A percentile compares a stretch with the other conserved stretches of the same genome.
Conservation (phyloP, 2,329 filamentous ascomycete genomes). For the Incumbomyces delicatus region DNA sequence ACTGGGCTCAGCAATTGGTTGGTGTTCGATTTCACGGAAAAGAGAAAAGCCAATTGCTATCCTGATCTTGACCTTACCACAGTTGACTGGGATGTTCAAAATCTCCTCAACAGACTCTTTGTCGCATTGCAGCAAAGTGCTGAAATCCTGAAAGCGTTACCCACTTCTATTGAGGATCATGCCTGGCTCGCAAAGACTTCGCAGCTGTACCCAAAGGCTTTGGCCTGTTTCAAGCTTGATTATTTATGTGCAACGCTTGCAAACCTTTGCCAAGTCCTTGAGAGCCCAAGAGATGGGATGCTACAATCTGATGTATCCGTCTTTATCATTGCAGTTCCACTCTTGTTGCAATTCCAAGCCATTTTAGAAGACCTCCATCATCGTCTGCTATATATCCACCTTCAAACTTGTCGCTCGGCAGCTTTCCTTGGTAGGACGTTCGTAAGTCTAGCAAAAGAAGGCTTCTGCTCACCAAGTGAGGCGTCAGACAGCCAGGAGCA, state of each 20-base stretch:
- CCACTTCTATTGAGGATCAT: conserved; percentile 50
- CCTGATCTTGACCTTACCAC: conserved; percentile 26
- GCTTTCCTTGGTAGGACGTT: conserved; percentile 69
- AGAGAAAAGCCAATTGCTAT: conserved; percentile 13
- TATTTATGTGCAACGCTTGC: conserved; percentile 15
- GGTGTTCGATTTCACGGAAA: conserved; percentile 23
- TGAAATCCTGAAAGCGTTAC: conserved; percentile 45
- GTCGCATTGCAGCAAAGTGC: conserved; percentile 68
- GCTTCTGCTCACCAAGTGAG: conserved; percentile 85
- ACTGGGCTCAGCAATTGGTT: conserved; percentile 60
- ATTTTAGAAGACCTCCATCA: conserved; percentile 51
- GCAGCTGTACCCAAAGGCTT: conserved; percentile 42
- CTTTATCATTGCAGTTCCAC: conserved; percentile 55
- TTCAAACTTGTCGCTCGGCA: conserved; percentile 61
- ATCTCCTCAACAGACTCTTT: conserved; percentile 63
- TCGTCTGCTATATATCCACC: conserved; percentile 56
- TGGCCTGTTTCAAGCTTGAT: conserved; percentile 50
- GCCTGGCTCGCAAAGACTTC: conserved; percentile 54
- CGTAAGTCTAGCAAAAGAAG: conserved; percentile 66
- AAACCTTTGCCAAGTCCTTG: no score
- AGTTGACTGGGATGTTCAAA: conserved; percentile 52
- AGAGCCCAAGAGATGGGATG: no score
- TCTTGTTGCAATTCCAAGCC: conserved; percentile 62
- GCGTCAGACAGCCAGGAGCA: conserved; percentile 61
- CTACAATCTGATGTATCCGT: conserved; percentile 25